Base-by-base conservation (phyloP, 345 rosid genomes). In the Ceriops tagal region DNA sequence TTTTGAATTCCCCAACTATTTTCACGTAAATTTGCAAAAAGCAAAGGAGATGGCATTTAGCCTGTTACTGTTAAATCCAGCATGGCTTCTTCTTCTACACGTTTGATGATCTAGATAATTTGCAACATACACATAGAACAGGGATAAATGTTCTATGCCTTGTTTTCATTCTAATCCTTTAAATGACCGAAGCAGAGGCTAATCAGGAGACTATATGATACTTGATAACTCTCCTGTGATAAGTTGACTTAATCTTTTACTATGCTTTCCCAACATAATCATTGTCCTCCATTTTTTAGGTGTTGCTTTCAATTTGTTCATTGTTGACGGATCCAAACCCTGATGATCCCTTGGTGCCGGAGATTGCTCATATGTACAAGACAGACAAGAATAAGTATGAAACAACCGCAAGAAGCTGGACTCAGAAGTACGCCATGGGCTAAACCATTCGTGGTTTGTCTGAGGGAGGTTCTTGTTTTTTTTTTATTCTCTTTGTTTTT, bases 391-490 rank as follows among this genome's bases (percentile, higher is more conserved):
- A 57, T 77, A 91, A 93, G 87, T 93, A 93, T 1, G 98, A 93
- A 86, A 91, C 93, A 4, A 91, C 92, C 6, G 97, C 97, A 28
- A 88, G 98, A 84, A 93, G 92, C 91, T 93, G 98, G 98, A 91
- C 98, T 81, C 97, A 93, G 85, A 91, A 93, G 84, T 93, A 93
- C 70, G 97, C 97, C 70, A 93, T 93, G 98, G 97, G 98, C 80
- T 91, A 75, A 80, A 74, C 8, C 30, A 43, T 70, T 65, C 66
- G 61, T 55, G 75, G 60, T 24, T 61, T 64, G 64, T 15, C 64
- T 53, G 73, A 27, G 39, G 60, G 62, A 60, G 58, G 67, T 24
- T 27, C 55, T 74, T 19, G 53, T 70, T 13, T 64, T 66, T 69
- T 63, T 68, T 68, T 31, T 26, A 19, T 16, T 18, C 66, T 58